Evolutionary conservation across 1,284 basidiomycete species (phyloP).

Genomic region (Cutaneotrichosporon dermatis): DNA sequence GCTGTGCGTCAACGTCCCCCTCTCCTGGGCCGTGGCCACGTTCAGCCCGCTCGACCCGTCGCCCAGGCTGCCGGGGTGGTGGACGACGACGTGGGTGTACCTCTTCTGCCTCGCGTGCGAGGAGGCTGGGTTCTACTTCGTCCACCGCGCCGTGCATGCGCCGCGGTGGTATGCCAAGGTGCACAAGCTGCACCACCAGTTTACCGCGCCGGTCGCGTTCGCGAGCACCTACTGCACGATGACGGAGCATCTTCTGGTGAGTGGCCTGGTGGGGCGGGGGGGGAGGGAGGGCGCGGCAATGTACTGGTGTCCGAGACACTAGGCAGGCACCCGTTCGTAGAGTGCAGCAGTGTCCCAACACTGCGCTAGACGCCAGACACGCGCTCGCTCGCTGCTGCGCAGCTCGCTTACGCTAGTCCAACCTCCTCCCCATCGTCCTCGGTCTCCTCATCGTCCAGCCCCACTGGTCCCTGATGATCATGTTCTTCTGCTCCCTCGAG

Average conservation of each 20-base stretch:
- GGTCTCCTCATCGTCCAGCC: slow-evolving; percentile 10
- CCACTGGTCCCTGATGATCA: slow-evolving; percentile 18
- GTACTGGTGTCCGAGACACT: no score
- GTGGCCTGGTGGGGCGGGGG: not conserved
- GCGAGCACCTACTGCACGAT: slow-evolving; percentile 19
- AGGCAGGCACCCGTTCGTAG: no score
- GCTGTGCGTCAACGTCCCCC: slow-evolving; percentile 13
- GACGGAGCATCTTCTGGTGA: slow-evolving; percentile 18
- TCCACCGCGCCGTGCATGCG: slow-evolving; percentile 15
- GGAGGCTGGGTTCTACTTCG: slow-evolving; percentile 18
- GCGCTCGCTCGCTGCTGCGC: no score
- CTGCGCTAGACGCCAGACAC: no score
- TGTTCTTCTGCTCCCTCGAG: slow-evolving; percentile 18
- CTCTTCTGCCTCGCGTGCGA: slow-evolving; percentile 15
- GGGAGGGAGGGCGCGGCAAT: not conserved
- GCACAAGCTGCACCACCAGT: slow-evolving; percentile 23
- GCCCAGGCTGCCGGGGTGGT: slow-evolving; percentile 8
- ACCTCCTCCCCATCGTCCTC: slow-evolving; percentile 17
- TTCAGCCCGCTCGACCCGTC: slow-evolving; percentile 1
- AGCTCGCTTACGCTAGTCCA: slow-evolving; percentile 10
- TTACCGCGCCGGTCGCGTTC: slow-evolving; percentile 20
- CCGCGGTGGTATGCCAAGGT: slow-evolving; percentile 11
- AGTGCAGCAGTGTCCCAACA: no score
- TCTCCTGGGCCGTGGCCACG: not conserved
- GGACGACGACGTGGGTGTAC: slow-evolving; percentile 13